Evolutionary conservation across 768 basidiomycete genomes (phyloP), one percentile per base, ranked within the genome.

Genomic region (Phylloporus arenicola): DNA sequence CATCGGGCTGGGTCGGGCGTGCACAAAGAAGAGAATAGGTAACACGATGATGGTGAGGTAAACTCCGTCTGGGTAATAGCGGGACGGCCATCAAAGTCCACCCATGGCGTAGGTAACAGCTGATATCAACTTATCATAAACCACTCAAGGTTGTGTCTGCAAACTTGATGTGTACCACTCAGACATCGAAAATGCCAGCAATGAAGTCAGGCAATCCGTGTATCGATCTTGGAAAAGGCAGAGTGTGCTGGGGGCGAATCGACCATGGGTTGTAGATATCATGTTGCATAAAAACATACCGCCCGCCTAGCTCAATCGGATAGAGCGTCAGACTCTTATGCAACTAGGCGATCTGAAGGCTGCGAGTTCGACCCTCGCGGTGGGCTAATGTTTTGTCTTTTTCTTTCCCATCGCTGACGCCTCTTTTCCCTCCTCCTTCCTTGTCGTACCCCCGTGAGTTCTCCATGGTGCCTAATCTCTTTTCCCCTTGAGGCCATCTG

Each of bases 291-390:
- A 20, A 20, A 19, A 10, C 6, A 19, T 34, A 33, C 42, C 57
- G 77, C 77, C 78, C 74, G 77, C 76, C 76, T 79, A 80, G 78
- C 77, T 79, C 78, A 78, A 78, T 78, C 76, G 77, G 77, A 78
- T 79, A 78, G 77, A 79, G 77, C 77, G 77, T 78, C 77, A 79
- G 77, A 78, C 77, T 78, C 76, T 78, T 79, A 79, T 16, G n/a
- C 24, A 43, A 63, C 57, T 68, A 68, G 67, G 69, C 64, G 51
- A 76, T 77, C 77, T 76, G 75, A 77, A 78, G 77, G 76, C 76
- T 77, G 76, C 77, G 76, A 77, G 77, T 78, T 77, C 76, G 76
- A 77, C 76, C 75, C 77, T 77, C 76, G 76, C 76, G 77, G 77
- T 77, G 76, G 76, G 76, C 77, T 78, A 77, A 43, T 58, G 22